Evolutionary conservation across 2,329 filamentous ascomycete genomes (phyloP).

Genomic region (Trichoderma sp.): DNA sequence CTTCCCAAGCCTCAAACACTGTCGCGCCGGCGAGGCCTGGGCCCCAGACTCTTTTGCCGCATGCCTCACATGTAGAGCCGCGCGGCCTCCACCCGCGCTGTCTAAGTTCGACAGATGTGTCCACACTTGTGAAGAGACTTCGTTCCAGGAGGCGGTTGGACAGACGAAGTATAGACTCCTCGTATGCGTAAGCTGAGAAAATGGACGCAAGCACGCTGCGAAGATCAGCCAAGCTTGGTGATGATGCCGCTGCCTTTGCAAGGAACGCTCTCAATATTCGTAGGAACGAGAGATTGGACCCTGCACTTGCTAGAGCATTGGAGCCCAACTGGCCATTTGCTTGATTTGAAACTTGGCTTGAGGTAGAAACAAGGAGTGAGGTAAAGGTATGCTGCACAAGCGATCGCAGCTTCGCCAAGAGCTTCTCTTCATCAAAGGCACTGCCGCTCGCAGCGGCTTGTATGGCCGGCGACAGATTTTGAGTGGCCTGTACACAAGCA

Average conservation of each 20-base stretch:
- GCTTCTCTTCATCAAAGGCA: constrained; percentile 54
- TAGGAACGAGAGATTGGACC: constrained; percentile 74
- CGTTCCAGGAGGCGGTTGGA: constrained; percentile 85
- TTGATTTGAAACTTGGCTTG: constrained; percentile 55
- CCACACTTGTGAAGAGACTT: constrained; percentile 81
- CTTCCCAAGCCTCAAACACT: constrained; percentile 81
- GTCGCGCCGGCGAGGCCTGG: constrained; percentile 70
- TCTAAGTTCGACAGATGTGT: constrained; percentile 68
- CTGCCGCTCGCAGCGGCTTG: constrained; percentile 31
- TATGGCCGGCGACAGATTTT: constrained; percentile 58
- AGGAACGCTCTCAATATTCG: constrained; percentile 87
- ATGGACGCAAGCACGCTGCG: constrained; percentile 82
- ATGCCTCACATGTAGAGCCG: constrained; percentile 84
- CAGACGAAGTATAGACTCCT: constrained; percentile 81
- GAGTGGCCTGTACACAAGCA: constrained; percentile 60
- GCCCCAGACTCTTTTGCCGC: constrained; percentile 80
- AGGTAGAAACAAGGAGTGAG: constrained; percentile 74
- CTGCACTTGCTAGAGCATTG: constrained; percentile 37
- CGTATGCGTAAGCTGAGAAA: constrained; percentile 93
- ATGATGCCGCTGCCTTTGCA: constrained; percentile 73
- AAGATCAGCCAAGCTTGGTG: constrained; percentile 82
- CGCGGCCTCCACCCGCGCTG: constrained; percentile 86
- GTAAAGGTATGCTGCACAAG: constrained; percentile 91
- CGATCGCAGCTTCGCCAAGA: constrained; percentile 67
- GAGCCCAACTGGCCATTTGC: constrained; percentile 33